These are phyloP conservation scores for Polyplosphaeria fusca DNA, from an alignment of 495 filamentous ascomycete species.

Conservation along the genomic window DNA sequence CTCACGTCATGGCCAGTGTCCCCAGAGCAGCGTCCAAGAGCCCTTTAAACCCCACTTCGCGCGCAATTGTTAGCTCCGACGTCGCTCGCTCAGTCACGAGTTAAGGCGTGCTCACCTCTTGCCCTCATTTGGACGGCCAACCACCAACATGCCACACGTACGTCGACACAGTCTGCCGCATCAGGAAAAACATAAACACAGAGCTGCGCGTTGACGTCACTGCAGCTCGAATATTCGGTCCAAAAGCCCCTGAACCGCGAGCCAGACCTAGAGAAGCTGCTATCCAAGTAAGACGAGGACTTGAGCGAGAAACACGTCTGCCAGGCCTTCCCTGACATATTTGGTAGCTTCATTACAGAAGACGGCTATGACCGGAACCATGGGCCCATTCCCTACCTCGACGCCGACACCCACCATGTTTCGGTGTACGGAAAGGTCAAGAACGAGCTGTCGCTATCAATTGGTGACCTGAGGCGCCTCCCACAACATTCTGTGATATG, in stretches of 20 bases:
- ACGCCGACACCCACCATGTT: slow-evolving; percentile 44
- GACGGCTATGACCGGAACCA: slow-evolving; percentile 54
- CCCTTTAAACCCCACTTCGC: too few relatives aligned
- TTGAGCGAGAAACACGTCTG: too few relatives aligned
- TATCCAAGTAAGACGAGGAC: too few relatives aligned
- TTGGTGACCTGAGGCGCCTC: slow-evolving; percentile 23
- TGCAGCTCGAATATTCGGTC: slow-evolving; percentile 40
- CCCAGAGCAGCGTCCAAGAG: too few relatives aligned
- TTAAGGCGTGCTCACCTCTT: too few relatives aligned
- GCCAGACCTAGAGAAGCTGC: slow-evolving; percentile 28
- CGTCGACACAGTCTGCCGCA: too few relatives aligned
- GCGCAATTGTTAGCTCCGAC: too few relatives aligned
- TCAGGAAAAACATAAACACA: slow-evolving; percentile 8
- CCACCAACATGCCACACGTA: too few relatives aligned
- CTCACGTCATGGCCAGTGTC: too few relatives aligned
- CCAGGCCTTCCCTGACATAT: not conserved
- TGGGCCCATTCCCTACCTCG: slow-evolving; percentile 49
- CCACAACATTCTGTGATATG: slow-evolving; percentile 54
- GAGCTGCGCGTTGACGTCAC: not conserved
- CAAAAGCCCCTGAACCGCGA: slow-evolving; percentile 49
- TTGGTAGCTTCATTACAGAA: slow-evolving; percentile 46
- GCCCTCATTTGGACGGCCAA: too few relatives aligned
- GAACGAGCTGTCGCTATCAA: slow-evolving; percentile 21
- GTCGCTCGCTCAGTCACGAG: too few relatives aligned
- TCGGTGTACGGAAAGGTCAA: slow-evolving; percentile 39